Evolutionary conservation across 768 basidiomycete species (phyloP), one percentile per base, ranked within the genome.

Genomic region (Melanogaster broomeanus): DNA sequence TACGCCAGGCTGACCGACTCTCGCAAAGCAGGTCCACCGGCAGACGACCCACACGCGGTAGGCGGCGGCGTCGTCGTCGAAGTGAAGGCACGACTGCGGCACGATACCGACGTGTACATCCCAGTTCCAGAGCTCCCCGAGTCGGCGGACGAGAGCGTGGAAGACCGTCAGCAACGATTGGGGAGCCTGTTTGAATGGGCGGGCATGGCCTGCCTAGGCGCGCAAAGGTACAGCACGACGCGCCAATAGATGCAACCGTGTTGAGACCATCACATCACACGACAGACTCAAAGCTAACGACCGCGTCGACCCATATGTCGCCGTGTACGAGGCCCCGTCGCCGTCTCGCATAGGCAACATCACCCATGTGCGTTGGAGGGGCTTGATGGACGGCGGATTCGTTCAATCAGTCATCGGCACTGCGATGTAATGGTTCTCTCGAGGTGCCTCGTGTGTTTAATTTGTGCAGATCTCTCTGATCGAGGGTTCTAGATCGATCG

Each of bases 151-250:
- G 77, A 78, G 21, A 66, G 54, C n/a, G 27, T 59, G 9, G 81
- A 83, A 39, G 81, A 83, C 49, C 82, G 82, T 76, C 64, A 77
- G 7, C 69, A 72, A 10, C 70, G 72, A 8, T 66, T 80, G 38
- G 62, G 67, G 8, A 67, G 61, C 3, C 66, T 88, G 15, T 84
- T 86, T 45, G 88, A 90, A 62, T 90, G 88, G 88, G 74, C 82
- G 8, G 88, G 87, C 7, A 78, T 90, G 81, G 84, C 81, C 3
- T 75, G 74, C 50, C 61, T 90, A 5, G 85, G 82, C 13, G 74
- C 88, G 2, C 84, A 87, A 61, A 75, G 88, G 88, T 85, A 53
- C 6, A 52, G 55, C 42, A 22, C 35, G 44, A 22, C 19, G 19
- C 16, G 25, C 34, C n/a, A n/a, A 40, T n/a, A 27, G 45, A 27